Base-by-base conservation (phyloP, 108 stramenopile species). In the Cyclotella sp. region DNA sequence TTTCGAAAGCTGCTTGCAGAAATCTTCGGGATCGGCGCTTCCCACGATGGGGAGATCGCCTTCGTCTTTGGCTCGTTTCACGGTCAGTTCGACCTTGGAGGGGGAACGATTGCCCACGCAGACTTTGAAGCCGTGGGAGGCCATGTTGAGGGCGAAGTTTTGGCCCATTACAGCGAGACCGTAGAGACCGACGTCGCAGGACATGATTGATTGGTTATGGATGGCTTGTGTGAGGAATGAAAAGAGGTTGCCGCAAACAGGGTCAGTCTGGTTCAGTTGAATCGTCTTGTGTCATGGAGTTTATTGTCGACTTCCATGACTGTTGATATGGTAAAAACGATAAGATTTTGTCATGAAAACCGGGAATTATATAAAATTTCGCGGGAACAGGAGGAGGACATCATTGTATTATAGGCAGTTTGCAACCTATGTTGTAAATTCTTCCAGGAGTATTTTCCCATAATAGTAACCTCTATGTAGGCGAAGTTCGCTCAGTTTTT, bases 111-210 rank as follows among this genome's bases (percentile, higher is more conserved):
- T 99, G 77, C 96, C 91, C 16, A 98, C 97, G 63, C 87, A 88
- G 63, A 98, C 92, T 65, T 84, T 84, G 92, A 98, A 98, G 69
- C 98, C 98, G 66, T 98, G 91, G 43, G 83, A 72, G 1, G 97
- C 97, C 85, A 98, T 95, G 86, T 99, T 99, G 63, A 99, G 87
- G 52, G 99, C 99, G 78, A 99, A 97, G 86, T 98, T 99, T 82
- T 98, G 97, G 46, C 99, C 99, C 99, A 98, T 98, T 61, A 97
- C 96, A 70, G 97, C 98, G 63, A 99, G 84, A 66, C 98, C 98
- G 69, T 93, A 98, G 49, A 99, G 92, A 63, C 98, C 98, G 84
- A 98, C 75, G 72, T 96, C 95, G 70, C 89, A 93, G 68, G 84
- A 88, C 89, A 91, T 88, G 26, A 27, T 79, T 53, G 34, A 29